Evolutionary conservation across 2,329 filamentous ascomycete species (phyloP).

Genomic region (Tolypocladium pustulatum): DNA sequence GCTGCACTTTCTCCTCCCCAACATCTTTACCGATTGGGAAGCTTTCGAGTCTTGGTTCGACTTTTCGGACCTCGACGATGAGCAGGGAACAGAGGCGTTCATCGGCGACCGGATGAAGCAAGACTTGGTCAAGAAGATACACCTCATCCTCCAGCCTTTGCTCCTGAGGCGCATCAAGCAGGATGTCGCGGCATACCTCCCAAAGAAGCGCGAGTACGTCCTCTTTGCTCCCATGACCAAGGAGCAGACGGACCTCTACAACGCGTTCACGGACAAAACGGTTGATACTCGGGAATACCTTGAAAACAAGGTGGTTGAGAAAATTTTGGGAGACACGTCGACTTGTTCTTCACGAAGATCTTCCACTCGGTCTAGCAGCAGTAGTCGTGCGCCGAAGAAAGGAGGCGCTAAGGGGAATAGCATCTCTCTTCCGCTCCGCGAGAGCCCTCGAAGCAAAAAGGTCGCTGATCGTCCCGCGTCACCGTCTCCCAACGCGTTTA

Average conservation of each 20-base stretch:
- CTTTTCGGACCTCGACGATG: conserved; percentile 83
- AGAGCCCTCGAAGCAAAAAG: conserved; percentile 23
- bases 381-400: conserved; percentile 7
- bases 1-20: conserved; percentile 83
- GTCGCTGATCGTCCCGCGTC: conserved; percentile 10
- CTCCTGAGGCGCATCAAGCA: conserved; percentile 81
- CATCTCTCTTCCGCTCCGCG: conserved; percentile 22
- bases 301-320: conserved; percentile 66
- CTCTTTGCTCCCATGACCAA: conserved; percentile 85
- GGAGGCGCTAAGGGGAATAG: conserved; percentile 8
- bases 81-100: conserved; percentile 66
- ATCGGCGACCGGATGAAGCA: conserved; percentile 60
- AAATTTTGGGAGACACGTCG: conserved; percentile 30
- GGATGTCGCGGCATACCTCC: conserved; percentile 84
- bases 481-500: conserved; percentile 34
- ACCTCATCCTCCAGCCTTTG: conserved; percentile 86
- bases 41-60: conserved; percentile 96
- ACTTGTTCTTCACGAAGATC: conserved; percentile 20
- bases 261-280: conserved; percentile 46
- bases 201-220: conserved; percentile 94
- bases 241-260: conserved; percentile 86
- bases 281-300: conserved; percentile 62
- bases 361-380: conserved; percentile 29
- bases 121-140: conserved; percentile 59
- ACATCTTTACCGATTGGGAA: conserved; percentile 86